Evolutionary conservation across 1,139 yeast genomes (phyloP).

Genomic region (Candida buenavistaensis): DNA sequence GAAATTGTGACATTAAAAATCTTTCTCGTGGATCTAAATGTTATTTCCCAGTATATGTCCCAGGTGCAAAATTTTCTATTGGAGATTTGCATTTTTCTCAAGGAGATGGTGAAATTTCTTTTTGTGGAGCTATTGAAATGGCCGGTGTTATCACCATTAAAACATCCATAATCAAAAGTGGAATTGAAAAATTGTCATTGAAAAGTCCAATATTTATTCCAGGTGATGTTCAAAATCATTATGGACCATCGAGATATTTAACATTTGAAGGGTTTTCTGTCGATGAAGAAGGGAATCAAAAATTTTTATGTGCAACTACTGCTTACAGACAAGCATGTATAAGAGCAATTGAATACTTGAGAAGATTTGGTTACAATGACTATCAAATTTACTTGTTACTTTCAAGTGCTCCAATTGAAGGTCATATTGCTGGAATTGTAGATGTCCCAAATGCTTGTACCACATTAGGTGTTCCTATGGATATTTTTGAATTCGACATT

Average conservation of each 20-base stretch:
- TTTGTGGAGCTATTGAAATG: constrained; percentile 57
- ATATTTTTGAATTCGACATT: constrained; percentile 50
- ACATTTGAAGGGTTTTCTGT: constrained; percentile 56
- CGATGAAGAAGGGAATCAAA: constrained; percentile 43
- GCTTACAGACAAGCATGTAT: constrained; percentile 52
- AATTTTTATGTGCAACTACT: constrained; percentile 45
- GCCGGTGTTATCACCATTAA: constrained; percentile 46
- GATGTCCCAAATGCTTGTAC: constrained; percentile 55
- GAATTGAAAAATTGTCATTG: constrained; percentile 38
- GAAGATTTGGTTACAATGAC: constrained; percentile 50
- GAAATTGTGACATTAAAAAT: constrained; percentile 53
- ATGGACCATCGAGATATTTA: constrained; percentile 47
- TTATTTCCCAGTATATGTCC: constrained; percentile 46
- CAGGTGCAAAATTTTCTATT: constrained; percentile 47
- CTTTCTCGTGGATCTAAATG: constrained; percentile 49
- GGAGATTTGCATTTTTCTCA: constrained; percentile 53
- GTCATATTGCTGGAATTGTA: constrained; percentile 51
- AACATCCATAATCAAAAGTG: constrained; percentile 39
- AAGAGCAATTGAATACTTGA: constrained; percentile 47
- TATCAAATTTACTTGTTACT: constrained; percentile 48
- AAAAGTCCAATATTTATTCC: constrained; percentile 49
- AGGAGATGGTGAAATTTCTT: constrained; percentile 54
- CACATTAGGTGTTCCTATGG: constrained; percentile 51
- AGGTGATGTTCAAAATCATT: constrained; percentile 46
- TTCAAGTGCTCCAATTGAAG: constrained; percentile 50